Evolutionary conservation across 2,329 filamentous ascomycete genomes (phyloP), one percentile per base, ranked within the genome.

Genomic region (Aspergillus sp.): DNA sequence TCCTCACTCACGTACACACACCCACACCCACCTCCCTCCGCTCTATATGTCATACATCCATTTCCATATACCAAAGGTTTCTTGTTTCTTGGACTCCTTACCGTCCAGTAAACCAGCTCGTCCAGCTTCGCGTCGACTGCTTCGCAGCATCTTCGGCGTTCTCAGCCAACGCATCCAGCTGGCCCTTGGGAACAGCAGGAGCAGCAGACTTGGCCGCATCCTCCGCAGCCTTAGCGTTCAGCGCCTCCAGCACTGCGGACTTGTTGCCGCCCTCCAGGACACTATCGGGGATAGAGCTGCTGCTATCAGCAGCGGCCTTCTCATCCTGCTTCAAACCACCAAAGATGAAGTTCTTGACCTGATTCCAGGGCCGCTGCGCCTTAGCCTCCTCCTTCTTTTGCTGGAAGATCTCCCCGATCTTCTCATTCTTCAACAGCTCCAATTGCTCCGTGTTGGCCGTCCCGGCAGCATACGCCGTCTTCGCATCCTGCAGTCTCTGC

Each of bases 391-490:
- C 73, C 58, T 71, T 75, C 64, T 75, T 74, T 67, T 71, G 71
- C 63, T 76, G 71, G 59, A 76, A 66, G 59, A 80, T 77, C 41
- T 80, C 76, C 3, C 69, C 77, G 21, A 78, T 78, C 53, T 77
- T 74, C 61, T 81, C 79, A 59, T 80, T 78, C 64, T 77, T 73
- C 25, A 81, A 57, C 21, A 82, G 62, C 62, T 81, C 73, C 52
- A 81, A 59, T 59, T 80, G 77, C 60, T 80, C 76, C 23, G 71
- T 32, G 7, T 73, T 76, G 5, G 79, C 75, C 17, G 70, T 72
- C 39, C 79, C 77, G 27, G 70, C 68, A 39, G 77, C 70, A 57
- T 74, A 76, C n/a, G 79, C 78, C 49, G 71, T 65, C 49, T 75
- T 73, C n/a, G 79, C 79, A 15, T 77, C 71, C 41, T 77, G 72